Conservation (phyloP, 441 rosid genomes). For the Euphorbia schlechtendalii region DNA sequence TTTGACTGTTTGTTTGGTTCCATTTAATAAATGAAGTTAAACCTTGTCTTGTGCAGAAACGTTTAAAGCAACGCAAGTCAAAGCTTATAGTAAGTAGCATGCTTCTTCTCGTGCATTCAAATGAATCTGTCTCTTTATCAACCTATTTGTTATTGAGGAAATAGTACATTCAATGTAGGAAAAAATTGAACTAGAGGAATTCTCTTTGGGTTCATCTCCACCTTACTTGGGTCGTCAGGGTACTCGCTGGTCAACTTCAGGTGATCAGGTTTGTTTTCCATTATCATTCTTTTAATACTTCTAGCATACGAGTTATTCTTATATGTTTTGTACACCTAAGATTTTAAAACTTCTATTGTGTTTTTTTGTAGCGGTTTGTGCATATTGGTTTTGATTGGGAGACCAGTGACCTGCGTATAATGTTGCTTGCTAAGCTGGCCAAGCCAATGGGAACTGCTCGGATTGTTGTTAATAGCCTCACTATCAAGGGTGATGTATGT, state of each 20-base stretch:
- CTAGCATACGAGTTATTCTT: neutral
- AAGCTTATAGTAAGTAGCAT: slow-evolving; percentile 64
- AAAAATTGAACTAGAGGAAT: slow-evolving; percentile 68
- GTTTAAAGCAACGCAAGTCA: slow-evolving; percentile 61
- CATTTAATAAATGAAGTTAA: slow-evolving; percentile 16
- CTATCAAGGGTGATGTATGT: slow-evolving; percentile 93
- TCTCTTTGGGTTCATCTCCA: slow-evolving; percentile 73
- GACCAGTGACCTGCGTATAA: slow-evolving; percentile 66
- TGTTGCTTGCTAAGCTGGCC: slow-evolving; percentile 82
- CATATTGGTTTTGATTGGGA: slow-evolving; percentile 86
- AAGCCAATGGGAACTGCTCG: slow-evolving; percentile 84
- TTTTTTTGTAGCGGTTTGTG: slow-evolving; percentile 59
- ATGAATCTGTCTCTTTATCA: slow-evolving; percentile 6
- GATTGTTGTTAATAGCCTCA: slow-evolving; percentile 81
- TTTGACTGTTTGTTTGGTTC: slow-evolving; percentile 1
- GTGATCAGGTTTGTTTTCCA: slow-evolving; percentile 62
- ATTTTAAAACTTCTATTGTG: slow-evolving; percentile 14
- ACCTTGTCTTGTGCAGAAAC: slow-evolving; percentile 54
- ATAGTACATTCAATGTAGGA: slow-evolving; percentile 41
- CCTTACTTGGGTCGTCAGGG: slow-evolving; percentile 83
- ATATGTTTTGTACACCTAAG: neutral
- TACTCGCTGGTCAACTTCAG: slow-evolving; percentile 67
- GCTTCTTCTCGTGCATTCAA: neutral
- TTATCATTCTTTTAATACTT: neutral
- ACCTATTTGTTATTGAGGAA: slow-evolving; percentile 12